phyloP scores from a whole-genome alignment of 1,284 basidiomycete genomes.

The Psilocybe mexicana region DNA sequence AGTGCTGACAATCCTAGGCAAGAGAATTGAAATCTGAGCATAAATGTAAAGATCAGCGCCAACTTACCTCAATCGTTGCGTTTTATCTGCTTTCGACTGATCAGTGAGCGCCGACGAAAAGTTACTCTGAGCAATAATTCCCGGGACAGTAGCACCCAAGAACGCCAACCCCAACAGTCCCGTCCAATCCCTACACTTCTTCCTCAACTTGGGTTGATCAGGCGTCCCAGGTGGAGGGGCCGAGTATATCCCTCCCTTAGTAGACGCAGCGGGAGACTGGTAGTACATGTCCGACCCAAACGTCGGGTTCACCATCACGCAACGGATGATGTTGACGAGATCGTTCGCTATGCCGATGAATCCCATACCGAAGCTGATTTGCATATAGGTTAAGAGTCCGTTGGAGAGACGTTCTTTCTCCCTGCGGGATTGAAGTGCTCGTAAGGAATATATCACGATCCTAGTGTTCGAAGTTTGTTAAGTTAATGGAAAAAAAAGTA shows the following conservation, averaged over 20 bases:
- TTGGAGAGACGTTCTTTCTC: slow-evolving; percentile 21
- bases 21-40: not conserved
- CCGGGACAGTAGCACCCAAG: slow-evolving; percentile 27
- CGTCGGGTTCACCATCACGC: slow-evolving; percentile 34
- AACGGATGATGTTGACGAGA: slow-evolving; percentile 30
- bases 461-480: slow-evolving; percentile 14
- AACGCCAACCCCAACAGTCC: slow-evolving; percentile 24
- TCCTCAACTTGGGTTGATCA: slow-evolving; percentile 26
- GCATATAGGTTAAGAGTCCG: slow-evolving; percentile 31
- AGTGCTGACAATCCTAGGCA: slow-evolving; percentile 28
- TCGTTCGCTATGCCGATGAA: slow-evolving; percentile 32
- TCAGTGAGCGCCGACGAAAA: slow-evolving; percentile 18
- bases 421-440: slow-evolving; percentile 27
- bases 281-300: slow-evolving; percentile 30
- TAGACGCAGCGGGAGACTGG: slow-evolving; percentile 27
- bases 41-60: not conserved
- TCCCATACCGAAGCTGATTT: slow-evolving; percentile 32
- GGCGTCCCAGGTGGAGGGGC: slow-evolving; percentile 22
- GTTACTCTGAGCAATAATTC: slow-evolving; percentile 23
- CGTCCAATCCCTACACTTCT: slow-evolving; percentile 22
- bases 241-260: slow-evolving; percentile 18
- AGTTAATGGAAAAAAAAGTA: not conserved
- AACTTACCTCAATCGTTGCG: slow-evolving; percentile 11
- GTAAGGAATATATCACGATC: slow-evolving; percentile 30
- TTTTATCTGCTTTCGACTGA: slow-evolving; percentile 13